Evolutionary conservation across 2,329 filamentous ascomycete species (phyloP).

Genomic region (Rhexocercosporidium sp.): DNA sequence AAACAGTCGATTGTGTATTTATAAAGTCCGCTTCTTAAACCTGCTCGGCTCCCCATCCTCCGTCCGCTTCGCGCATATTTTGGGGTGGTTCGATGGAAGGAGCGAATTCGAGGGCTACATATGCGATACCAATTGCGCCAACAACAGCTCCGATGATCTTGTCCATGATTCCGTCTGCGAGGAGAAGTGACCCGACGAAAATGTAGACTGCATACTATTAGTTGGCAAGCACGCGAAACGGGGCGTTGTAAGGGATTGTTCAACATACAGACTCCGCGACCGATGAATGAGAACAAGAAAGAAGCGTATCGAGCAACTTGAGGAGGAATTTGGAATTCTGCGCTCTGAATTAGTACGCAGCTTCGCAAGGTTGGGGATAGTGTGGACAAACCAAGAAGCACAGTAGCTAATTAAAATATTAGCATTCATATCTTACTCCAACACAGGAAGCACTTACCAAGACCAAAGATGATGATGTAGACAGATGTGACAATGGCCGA

Average conservation of each 20-base stretch:
- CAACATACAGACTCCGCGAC: conserved; percentile 87
- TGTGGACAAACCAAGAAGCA: conserved; percentile 59
- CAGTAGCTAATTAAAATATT: conserved; percentile 59
- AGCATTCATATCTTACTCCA: conserved; percentile 21
- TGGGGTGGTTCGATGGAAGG: conserved; percentile 71
- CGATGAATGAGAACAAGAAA: conserved; percentile 97
- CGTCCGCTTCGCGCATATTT: conserved; percentile 54
- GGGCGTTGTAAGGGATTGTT: not conserved
- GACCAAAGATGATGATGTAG: conserved; percentile 91
- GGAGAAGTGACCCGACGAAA: conserved; percentile 87
- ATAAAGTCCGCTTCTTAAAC: conserved; percentile 34
- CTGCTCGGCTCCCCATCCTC: conserved; percentile 43
- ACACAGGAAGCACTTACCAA: conserved; percentile 59
- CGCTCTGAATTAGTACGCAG: conserved; percentile 9
- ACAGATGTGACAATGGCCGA: conserved; percentile 78
- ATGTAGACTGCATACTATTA: conserved; percentile 76
- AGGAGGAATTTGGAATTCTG: conserved; percentile 93
- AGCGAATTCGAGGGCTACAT: conserved; percentile 77
- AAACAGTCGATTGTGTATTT: not conserved
- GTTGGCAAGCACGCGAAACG: not conserved
- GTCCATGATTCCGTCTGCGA: conserved; percentile 69
- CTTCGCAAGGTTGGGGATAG: not conserved
- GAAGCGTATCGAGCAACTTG: conserved; percentile 93
- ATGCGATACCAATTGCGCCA: conserved; percentile 78
- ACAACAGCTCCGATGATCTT: conserved; percentile 80